These are phyloP conservation scores for Boehmeria nivea DNA, from an alignment of 306 rosid species.

Conservation along the genomic window DNA sequence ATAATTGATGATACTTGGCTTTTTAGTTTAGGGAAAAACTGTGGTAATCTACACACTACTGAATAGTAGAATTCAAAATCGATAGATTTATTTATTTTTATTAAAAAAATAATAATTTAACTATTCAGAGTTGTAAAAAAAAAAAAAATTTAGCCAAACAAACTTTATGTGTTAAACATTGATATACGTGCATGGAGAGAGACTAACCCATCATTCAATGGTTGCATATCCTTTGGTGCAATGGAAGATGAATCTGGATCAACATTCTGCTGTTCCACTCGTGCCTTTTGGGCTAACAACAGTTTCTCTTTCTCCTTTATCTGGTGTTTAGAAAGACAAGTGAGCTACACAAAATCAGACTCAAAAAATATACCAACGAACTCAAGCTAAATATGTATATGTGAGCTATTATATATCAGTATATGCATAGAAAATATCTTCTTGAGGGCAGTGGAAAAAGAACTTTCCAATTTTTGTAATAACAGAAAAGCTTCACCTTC, in stretches of 20 bases:
- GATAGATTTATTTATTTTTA: too few species aligned
- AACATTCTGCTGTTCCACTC: constrained; percentile 28
- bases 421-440: too few species aligned
- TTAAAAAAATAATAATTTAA: too few species aligned
- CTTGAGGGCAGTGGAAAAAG: not conserved
- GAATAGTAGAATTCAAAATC: too few species aligned
- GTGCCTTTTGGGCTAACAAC: constrained; percentile 26
- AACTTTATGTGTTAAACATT: too few species aligned
- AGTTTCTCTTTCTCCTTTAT: constrained; percentile 65
- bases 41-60: too few species aligned
- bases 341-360: not conserved
- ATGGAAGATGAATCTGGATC: constrained; percentile 20
- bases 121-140: too few species aligned
- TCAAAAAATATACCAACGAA: not conserved
- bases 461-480: not conserved
- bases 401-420: not conserved
- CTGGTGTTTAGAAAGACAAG: constrained; percentile 18
- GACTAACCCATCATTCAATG: constrained; percentile 42
- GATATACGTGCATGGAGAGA: not conserved
- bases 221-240: constrained; percentile 34
- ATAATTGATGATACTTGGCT: too few species aligned
- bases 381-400: not conserved
- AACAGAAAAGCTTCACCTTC: constrained; percentile 35
- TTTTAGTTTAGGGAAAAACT: too few species aligned
- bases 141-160: too few species aligned